Base-by-base conservation (phyloP, 805 yeast species). In the Saturnispora silvae region DNA sequence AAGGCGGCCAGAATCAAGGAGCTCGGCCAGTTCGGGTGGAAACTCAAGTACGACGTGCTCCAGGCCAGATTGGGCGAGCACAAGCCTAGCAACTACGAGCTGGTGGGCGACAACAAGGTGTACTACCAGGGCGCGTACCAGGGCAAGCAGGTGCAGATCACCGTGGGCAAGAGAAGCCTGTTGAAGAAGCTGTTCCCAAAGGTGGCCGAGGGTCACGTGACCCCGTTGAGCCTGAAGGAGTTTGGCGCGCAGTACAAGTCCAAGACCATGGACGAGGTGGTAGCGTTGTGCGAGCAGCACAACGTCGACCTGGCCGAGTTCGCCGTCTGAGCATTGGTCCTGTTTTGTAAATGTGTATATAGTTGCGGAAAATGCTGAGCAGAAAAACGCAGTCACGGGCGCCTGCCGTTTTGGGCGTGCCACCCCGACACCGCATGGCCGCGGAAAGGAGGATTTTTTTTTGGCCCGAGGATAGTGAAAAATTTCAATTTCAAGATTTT, bases 1-100 rank as follows among this genome's bases (percentile, higher is more conserved):
- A 84, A 81, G 47, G 67, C 94, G 5, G 94, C 94, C 3, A 71
- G 98, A 63, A 67, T 84, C 46, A 92, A 92, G 64, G 95, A 92
- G 56, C 64, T 92, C 52, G 98, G 98, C 0, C 80, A 87, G 38
- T 67, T 72, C 40, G 98, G 97, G 24, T 92, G 97, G 97, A 73
- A 72, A 49, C 66, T 92, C 47, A 79, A 89, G 52, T 87, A 80
- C 57, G 72, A 75, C 40, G 76, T 92, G 13, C 57, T 89, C 59
- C 50, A 61, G 61, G 48, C 67, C 51, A 49, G 47, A 51, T 35
- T 63, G 60, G 40, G 60, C 60, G 43, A 64, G 66, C 41, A 58
- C 60, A 38, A 65, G 64, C 39, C 56, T 53, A 47, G 9, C 54
- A 38, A 33, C 54, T 37, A 16, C 19, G n/a, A 17, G 18, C 18